Conservation (phyloP, 1,139 yeast genomes). For the Candida buenavistaensis region DNA sequence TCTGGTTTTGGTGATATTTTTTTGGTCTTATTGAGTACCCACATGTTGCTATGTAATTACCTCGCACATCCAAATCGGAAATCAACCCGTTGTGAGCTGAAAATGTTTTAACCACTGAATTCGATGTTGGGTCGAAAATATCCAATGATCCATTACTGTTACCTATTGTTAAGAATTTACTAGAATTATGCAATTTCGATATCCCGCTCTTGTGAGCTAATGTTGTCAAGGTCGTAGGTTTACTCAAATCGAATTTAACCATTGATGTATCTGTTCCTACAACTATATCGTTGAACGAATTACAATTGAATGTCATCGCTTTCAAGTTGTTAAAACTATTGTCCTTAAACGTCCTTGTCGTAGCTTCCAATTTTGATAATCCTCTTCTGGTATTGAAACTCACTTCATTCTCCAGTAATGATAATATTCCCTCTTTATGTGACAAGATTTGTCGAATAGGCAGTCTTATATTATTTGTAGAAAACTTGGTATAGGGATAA, state of each 20-base stretch:
- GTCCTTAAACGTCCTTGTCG: conserved; percentile 30
- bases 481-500: conserved; percentile 52
- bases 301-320: conserved; percentile 40
- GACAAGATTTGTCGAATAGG: conserved; percentile 52
- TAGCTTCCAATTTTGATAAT: conserved; percentile 39
- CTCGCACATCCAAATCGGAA: conserved; percentile 77
- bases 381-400: conserved; percentile 63
- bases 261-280: conserved; percentile 39
- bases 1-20: conserved; percentile 19
- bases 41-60: conserved; percentile 76
- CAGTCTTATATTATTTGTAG: conserved; percentile 36
- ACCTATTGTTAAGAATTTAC: conserved; percentile 60
- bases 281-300: conserved; percentile 36
- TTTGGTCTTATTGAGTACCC: conserved; percentile 66
- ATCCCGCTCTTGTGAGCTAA: conserved; percentile 35
- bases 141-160: conserved; percentile 69
- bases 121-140: conserved; percentile 69
- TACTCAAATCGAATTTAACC: conserved; percentile 60
- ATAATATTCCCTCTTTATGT: conserved; percentile 58
- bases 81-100: conserved; percentile 74
- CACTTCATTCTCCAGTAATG: conserved; percentile 54
- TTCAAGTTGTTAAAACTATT: conserved; percentile 26
- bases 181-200: conserved; percentile 30
- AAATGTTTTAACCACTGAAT: conserved; percentile 56
- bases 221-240: conserved; percentile 37